Evolutionary conservation across 169 alveolate genomes (phyloP).

Genomic region (Plasmodium reichenowi): DNA sequence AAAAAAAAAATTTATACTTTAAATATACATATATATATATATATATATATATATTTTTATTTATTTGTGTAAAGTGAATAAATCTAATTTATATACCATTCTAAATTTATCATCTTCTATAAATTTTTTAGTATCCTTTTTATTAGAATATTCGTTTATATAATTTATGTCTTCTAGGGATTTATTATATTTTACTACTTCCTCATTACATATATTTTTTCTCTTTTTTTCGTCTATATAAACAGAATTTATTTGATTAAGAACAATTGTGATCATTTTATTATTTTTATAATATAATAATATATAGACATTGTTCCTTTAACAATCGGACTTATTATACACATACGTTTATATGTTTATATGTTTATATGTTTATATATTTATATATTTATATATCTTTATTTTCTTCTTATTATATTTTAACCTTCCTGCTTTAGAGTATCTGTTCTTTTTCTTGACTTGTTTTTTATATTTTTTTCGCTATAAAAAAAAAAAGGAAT

Average conservation of each 20-base stretch:
- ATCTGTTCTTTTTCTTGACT: constrained; percentile 14
- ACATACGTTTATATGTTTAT: too few relatives aligned
- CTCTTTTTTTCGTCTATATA: constrained; percentile 20
- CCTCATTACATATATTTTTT: not conserved
- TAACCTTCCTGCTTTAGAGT: constrained; percentile 38
- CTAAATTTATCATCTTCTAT: constrained; percentile 1
- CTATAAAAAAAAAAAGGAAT: constrained; percentile 5
- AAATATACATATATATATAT: not conserved
- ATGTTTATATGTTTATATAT: not conserved
- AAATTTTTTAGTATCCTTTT: constrained; percentile 21
- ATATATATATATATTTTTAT: not conserved
- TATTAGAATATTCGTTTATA: constrained; percentile 9
- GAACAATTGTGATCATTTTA: too few relatives aligned
- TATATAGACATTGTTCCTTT: too few relatives aligned
- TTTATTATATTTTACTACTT: constrained; percentile 8
- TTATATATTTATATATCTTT: not conserved
- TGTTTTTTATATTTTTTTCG: constrained; percentile 20
- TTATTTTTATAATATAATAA: too few relatives aligned
- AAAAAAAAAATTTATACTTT: not conserved
- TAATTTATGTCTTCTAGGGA: constrained; percentile 25
- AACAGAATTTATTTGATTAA: too few relatives aligned
- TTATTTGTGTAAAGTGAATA: constrained; percentile 15
- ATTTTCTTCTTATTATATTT: not conserved
- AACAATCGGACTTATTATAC: too few relatives aligned
- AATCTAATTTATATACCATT: constrained; percentile 18